Evolutionary conservation across 2,329 filamentous ascomycete genomes (phyloP), one percentile per base, ranked within the genome.

Genomic region (Davidsoniella eucalypti): DNA sequence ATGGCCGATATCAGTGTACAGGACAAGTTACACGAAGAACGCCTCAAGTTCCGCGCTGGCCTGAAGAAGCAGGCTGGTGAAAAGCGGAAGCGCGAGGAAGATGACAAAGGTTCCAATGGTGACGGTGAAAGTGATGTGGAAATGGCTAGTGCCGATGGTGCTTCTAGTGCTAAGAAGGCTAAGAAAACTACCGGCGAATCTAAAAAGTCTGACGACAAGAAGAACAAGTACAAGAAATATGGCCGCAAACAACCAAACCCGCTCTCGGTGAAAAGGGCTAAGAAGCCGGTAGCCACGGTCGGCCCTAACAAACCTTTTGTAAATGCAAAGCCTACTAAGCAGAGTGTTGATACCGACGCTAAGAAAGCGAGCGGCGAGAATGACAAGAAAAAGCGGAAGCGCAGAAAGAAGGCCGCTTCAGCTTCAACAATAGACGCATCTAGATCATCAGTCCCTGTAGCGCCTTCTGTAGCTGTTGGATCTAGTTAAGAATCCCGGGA

Each of bases 241-340:
- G 82, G 80, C 1, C 72, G 71, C 3, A 85, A 84, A 61, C 78
- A 73, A 17, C 81, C 80, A 1, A 87, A 87, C 61, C 82, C 82
- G 7, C 64, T 87, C 49, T 75, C 80, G 47, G 69, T 83, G 48
- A 82, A 82, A 68, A 86, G 84, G 43, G 8, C 51, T 1, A 53
- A 53, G 53, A 55, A 54, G 49, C n/a, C 49, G 7, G 40, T 33
- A 25, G 49, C 38, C 4, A 41, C 49, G 5, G 41, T 21, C 9
- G 51, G 25, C 6, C 4, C 44, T 5, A 49, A 49, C 65, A 56
- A 73, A 17, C 16, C 23, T 4, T 21, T 10, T 17, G 29, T 25
- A 5, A 41, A 8, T 9, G 39, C 17, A 17, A 33, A 10, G 29
- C 8, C 29, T 33, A 10, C 29, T 33, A 33, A 33, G 29, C 12